phyloP scores from a whole-genome alignment of 1,284 basidiomycete genomes.

The Cystobasidium sp. region DNA sequence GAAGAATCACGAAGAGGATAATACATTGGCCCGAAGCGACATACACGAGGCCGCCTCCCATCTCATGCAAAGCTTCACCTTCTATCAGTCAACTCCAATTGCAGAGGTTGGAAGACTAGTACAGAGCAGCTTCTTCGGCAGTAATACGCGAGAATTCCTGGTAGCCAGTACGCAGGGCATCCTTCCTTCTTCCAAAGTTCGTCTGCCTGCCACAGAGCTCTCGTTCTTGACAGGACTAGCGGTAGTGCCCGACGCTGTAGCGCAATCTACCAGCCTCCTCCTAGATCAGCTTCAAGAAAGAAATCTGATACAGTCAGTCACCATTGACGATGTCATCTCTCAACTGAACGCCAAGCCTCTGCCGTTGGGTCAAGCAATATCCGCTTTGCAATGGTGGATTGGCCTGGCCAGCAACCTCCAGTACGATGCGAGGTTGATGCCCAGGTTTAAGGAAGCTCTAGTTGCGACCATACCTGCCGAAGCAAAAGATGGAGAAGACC shows the following conservation, averaged over 20 bases:
- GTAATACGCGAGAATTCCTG: constrained; percentile 64
- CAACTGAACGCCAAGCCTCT: constrained; percentile 79
- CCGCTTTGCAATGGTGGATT: constrained; percentile 90
- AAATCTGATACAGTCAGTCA: constrained; percentile 77
- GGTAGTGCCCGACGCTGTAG: constrained; percentile 70
- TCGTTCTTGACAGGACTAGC: constrained; percentile 82
- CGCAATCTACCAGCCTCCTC: constrained; percentile 69
- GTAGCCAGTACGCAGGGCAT: constrained; percentile 83
- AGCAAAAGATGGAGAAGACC: constrained; percentile 52
- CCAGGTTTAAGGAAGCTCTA: constrained; percentile 65
- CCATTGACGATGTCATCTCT: constrained; percentile 80
- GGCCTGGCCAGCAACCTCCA: constrained; percentile 60
- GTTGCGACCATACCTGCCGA: constrained; percentile 57
- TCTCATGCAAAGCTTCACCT: constrained; percentile 85
- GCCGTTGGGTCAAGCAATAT: constrained; percentile 72
- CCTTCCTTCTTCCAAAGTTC: constrained; percentile 70
- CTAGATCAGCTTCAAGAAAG: constrained; percentile 69
- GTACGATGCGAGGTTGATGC: constrained; percentile 47
- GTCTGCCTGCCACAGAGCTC: constrained; percentile 76
- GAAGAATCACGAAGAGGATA: constrained; percentile 48
- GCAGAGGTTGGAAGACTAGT: constrained; percentile 77
- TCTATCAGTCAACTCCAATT: constrained; percentile 83
- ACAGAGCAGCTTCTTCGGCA: constrained; percentile 81
- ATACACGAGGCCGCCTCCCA: constrained; percentile 70
- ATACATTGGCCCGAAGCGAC: constrained; percentile 45